phyloP scores from a whole-genome alignment of 176 grass and related monocot genomes.

The Aegilops umbellulata region DNA sequence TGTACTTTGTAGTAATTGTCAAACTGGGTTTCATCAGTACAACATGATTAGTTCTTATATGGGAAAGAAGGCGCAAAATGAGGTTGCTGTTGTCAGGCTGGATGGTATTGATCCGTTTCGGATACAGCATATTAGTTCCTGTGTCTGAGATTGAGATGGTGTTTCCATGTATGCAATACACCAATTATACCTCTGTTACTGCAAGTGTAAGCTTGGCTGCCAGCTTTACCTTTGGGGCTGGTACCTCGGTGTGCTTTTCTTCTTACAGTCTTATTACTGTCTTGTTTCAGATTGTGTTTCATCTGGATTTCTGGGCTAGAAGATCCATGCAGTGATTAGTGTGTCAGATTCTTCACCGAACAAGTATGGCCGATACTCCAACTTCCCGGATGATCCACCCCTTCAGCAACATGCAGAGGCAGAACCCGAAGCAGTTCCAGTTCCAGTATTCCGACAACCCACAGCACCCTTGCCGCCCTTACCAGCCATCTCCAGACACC shows the following conservation, averaged over 20 bases:
- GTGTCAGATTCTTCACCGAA: background rate
- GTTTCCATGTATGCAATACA: background rate
- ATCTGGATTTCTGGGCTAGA: background rate
- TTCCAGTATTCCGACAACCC: constrained; percentile 27
- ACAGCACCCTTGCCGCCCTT: constrained; percentile 15
- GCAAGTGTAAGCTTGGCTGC: background rate
- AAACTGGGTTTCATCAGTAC: too few relatives aligned
- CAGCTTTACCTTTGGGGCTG: background rate
- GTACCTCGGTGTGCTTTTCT: background rate
- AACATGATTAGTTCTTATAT: too few relatives aligned
- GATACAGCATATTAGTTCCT: background rate
- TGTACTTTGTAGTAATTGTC: too few relatives aligned
- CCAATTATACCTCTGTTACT: background rate
- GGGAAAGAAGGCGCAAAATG: too few relatives aligned
- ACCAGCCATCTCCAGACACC: constrained; percentile 18
- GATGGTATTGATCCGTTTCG: too few relatives aligned
- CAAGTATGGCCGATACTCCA: constrained; percentile 41
- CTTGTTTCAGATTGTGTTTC: constrained; percentile 31
- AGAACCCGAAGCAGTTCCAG: constrained; percentile 34
- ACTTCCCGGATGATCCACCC: constrained; percentile 47
- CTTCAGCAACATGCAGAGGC: constrained; percentile 31
- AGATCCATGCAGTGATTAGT: constrained; percentile 21
- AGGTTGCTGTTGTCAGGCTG: too few relatives aligned
- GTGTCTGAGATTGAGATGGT: background rate
- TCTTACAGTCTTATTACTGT: constrained; percentile 9